phyloP scores from a whole-genome alignment of 495 filamentous ascomycete species.

The Aspergillus bertholletiae region DNA sequence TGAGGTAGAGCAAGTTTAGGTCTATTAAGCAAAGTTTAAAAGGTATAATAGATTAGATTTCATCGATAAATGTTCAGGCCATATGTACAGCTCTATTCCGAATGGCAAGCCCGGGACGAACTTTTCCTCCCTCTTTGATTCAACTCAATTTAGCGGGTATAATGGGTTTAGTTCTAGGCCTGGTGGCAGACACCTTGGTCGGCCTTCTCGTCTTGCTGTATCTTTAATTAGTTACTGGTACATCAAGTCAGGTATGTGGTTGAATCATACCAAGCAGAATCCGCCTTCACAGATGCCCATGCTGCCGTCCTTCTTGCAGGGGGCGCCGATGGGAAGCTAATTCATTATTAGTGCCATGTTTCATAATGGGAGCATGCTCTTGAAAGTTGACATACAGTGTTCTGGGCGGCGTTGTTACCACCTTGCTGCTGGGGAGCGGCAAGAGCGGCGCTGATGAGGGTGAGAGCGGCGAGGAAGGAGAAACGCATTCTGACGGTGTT shows the following conservation, averaged over 20 bases:
- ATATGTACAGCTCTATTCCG: background rate
- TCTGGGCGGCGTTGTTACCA: background rate
- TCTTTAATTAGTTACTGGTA: background rate
- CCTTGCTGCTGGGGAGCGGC: background rate
- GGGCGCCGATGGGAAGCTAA: constrained; percentile 1
- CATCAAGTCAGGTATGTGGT: too few relatives aligned
- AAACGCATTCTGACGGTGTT: constrained; percentile 8
- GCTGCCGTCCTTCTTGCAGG: constrained; percentile 5
- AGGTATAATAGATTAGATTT: background rate
- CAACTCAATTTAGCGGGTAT: background rate
- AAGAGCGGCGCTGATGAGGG: background rate
- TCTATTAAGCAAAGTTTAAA: background rate
- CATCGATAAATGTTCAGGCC: background rate
- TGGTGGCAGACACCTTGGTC: background rate
- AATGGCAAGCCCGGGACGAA: background rate
- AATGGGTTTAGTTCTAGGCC: background rate
- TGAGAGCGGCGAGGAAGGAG: constrained; percentile 4
- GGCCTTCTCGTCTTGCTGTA: background rate
- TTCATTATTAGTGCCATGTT: background rate
- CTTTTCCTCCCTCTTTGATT: background rate
- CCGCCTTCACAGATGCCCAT: constrained; percentile 3
- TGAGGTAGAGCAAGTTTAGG: too few relatives aligned
- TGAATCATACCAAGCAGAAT: constrained; percentile 6
- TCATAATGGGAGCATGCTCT: background rate
- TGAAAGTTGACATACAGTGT: background rate